Percentiles rank a stretch among this genome's conserved stretches.
Evolutionary conservation across 768 basidiomycete species (phyloP).

Genomic region (Russula abietina): DNA sequence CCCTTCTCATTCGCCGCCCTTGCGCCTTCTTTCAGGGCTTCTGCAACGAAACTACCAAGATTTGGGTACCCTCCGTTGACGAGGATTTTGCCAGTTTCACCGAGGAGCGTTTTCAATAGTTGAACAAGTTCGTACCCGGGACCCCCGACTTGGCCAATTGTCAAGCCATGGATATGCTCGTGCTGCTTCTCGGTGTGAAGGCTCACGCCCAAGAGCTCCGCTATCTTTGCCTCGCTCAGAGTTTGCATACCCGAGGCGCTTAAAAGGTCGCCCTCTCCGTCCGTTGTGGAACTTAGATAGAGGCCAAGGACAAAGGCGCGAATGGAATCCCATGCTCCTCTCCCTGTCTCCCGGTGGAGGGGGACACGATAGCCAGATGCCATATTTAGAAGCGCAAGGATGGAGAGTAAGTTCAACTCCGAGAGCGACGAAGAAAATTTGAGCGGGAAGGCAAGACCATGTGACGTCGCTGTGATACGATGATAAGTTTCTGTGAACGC

Average conservation of each 20-base stretch:
- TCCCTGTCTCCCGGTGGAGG: constrained; percentile 63
- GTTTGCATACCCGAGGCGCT: constrained; percentile 60
- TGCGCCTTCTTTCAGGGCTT: constrained; percentile 52
- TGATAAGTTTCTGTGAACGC: constrained; percentile 58
- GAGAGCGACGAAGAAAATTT: constrained; percentile 65
- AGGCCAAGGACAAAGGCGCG: constrained; percentile 66
- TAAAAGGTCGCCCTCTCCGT: constrained; percentile 50
- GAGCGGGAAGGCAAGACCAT: constrained; percentile 73
- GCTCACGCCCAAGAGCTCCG: constrained; percentile 65
- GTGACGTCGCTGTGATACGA: constrained; percentile 48
- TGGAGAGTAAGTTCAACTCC: constrained; percentile 77
- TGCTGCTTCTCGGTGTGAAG: constrained; percentile 68
- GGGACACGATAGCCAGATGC: constrained; percentile 74
- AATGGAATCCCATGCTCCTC: constrained; percentile 82
- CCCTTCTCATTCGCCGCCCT: constrained; percentile 32
- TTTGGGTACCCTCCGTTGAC: constrained; percentile 54
- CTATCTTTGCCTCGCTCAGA: constrained; percentile 51
- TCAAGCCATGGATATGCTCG: constrained; percentile 59
- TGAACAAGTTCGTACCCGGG: constrained; percentile 67
- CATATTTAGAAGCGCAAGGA: constrained; percentile 77
- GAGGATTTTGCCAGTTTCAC: constrained; percentile 67
- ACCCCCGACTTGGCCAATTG: constrained; percentile 71
- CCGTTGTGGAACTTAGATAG: constrained; percentile 58
- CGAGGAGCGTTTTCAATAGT: constrained; percentile 55
- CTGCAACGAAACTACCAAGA: constrained; percentile 70